Evolutionary conservation across 2,329 filamentous ascomycete species (phyloP).

Genomic region (Hypomyces perniciosus): DNA sequence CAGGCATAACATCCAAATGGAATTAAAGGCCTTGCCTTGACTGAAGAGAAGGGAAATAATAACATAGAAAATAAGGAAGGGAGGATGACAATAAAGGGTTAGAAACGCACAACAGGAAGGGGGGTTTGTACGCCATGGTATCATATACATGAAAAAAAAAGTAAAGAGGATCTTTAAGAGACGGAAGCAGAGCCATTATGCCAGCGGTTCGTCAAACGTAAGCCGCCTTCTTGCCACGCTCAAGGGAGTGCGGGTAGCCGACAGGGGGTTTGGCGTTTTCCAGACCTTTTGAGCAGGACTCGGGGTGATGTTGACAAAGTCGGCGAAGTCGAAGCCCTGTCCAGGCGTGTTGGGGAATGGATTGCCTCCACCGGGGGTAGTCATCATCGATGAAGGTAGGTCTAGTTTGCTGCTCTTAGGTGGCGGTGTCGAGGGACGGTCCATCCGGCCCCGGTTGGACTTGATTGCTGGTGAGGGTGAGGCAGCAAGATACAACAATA

Average conservation of each 20-base stretch:
- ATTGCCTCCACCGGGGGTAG: constrained; percentile 68
- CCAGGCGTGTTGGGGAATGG: constrained; percentile 71
- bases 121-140: constrained; percentile 30
- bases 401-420: constrained; percentile 61
- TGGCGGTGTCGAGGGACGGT: constrained; percentile 70
- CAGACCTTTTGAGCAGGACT: constrained; percentile 87
- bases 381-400: constrained; percentile 80
- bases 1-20: constrained; percentile 7
- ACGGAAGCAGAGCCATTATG: constrained; percentile 13
- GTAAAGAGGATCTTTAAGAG: constrained; percentile 14
- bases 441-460: constrained; percentile 44
- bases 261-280: constrained; percentile 66
- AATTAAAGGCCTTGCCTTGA: not conserved
- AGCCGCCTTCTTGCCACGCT: constrained; percentile 69
- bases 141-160: constrained; percentile 28
- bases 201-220: constrained; percentile 68
- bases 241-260: constrained; percentile 46
- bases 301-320: constrained; percentile 96
- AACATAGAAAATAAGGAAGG: not conserved
- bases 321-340: constrained; percentile 83
- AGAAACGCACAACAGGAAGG: constrained; percentile 11
- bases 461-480: constrained; percentile 80
- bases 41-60: not conserved
- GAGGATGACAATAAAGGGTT: constrained; percentile 4
- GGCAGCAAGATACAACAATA: constrained; percentile 78